A percentile compares a stretch with the other conserved stretches of the same genome.
These are phyloP conservation scores for Calonectria pteridis DNA, from an alignment of 2,329 filamentous ascomycete species.

Conservation along the genomic window DNA sequence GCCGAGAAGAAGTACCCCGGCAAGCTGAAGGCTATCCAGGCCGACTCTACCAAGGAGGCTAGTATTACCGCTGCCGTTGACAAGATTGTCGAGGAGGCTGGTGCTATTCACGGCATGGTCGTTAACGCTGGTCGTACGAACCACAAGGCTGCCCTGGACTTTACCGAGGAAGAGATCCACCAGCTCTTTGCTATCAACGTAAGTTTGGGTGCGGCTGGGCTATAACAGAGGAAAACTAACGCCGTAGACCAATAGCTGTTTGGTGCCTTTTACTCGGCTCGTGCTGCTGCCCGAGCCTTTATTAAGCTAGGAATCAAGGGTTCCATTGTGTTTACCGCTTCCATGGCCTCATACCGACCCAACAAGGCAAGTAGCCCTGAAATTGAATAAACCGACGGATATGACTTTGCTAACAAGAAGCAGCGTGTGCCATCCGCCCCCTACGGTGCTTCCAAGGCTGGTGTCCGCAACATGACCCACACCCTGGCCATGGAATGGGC, in stretches of 20 bases:
- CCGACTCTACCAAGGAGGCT: slow-evolving; percentile 58
- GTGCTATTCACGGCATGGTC: slow-evolving; percentile 61
- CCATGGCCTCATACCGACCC: slow-evolving; percentile 61
- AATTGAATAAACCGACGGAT: too few relatives aligned
- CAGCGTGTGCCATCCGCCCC: slow-evolving; percentile 51
- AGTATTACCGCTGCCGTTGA: slow-evolving; percentile 57
- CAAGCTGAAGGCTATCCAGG: slow-evolving; percentile 57
- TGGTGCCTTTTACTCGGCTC: slow-evolving; percentile 59
- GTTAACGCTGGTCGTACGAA: slow-evolving; percentile 65
- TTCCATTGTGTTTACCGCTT: slow-evolving; percentile 59
- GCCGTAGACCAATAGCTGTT: slow-evolving; percentile 43
- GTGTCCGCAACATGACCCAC: slow-evolving; percentile 54
- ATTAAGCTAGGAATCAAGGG: slow-evolving; percentile 51
- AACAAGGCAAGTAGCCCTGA: slow-evolving; percentile 50
- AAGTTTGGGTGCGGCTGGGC: neutral
- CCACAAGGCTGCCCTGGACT: slow-evolving; percentile 64
- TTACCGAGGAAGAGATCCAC: slow-evolving; percentile 38
- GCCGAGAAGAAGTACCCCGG: slow-evolving; percentile 56
- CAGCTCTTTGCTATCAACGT: slow-evolving; percentile 52
- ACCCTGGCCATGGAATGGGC: slow-evolving; percentile 61
- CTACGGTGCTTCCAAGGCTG: slow-evolving; percentile 60
- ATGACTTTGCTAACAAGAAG: neutral
- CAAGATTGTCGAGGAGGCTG: slow-evolving; percentile 51
- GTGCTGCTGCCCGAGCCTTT: slow-evolving; percentile 57
- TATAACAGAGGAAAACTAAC: neutral